Conservation (phyloP, 495 filamentous ascomycete species). For the Trichoderma erinaceum region DNA sequence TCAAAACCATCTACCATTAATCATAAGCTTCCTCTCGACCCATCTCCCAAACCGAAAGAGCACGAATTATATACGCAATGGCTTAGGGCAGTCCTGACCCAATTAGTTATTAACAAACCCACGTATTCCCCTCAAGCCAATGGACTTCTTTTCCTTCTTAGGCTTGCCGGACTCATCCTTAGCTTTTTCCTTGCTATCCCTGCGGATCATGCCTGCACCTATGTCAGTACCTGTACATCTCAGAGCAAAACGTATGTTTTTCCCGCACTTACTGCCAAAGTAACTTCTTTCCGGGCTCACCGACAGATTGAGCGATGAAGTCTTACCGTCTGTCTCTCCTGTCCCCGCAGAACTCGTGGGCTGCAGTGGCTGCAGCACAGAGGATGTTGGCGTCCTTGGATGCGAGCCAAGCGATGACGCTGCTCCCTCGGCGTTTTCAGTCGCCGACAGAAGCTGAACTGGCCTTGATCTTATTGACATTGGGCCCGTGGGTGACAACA, state of each 20-base stretch:
- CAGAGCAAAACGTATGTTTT: not conserved
- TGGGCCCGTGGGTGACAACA: slow-evolving; percentile 13
- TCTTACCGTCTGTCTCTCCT: not conserved
- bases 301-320: not conserved
- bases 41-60: too few species aligned
- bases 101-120: slow-evolving; percentile 35
- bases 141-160: slow-evolving; percentile 48
- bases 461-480: slow-evolving; percentile 17
- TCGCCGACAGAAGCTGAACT: slow-evolving; percentile 31
- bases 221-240: slow-evolving; percentile 29
- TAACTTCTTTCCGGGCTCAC: slow-evolving; percentile 41
- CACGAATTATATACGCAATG: too few species aligned
- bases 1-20: not conserved
- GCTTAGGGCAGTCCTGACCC: not conserved
- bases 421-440: slow-evolving; percentile 29
- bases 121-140: slow-evolving; percentile 46
- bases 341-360: slow-evolving; percentile 7
- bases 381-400: slow-evolving; percentile 18
- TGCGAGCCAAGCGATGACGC: slow-evolving; percentile 32
- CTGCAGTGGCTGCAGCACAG: slow-evolving; percentile 3
- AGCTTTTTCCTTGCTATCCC: slow-evolving; percentile 45
- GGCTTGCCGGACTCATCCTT: slow-evolving; percentile 22
- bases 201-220: slow-evolving; percentile 40
- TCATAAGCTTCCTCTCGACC: not conserved
- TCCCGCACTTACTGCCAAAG: slow-evolving; percentile 27